phyloP scores from a whole-genome alignment of 2,329 filamentous ascomycete genomes.

The Cryphonectria carpinicola region DNA sequence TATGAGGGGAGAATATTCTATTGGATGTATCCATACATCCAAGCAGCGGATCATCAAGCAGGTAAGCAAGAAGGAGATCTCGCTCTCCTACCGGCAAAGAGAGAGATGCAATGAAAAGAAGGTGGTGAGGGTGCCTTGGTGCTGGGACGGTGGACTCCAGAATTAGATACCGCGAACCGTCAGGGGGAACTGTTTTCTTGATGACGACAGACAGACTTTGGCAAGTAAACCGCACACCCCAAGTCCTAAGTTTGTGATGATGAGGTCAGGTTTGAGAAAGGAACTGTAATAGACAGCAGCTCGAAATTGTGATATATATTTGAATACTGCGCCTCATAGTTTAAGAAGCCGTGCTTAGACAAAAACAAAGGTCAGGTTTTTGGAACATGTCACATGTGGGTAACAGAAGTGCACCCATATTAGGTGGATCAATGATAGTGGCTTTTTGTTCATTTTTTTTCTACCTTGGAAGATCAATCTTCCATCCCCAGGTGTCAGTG shows the following conservation, averaged over 20 bases:
- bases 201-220: background rate
- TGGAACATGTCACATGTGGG: slow-evolving; percentile 13
- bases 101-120: background rate
- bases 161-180: background rate
- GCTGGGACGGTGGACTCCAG: background rate
- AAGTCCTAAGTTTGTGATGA: background rate
- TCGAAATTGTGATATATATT: background rate
- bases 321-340: background rate
- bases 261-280: background rate
- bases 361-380: background rate
- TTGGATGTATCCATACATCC: no score
- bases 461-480: slow-evolving; percentile 4
- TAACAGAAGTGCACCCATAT: slow-evolving; percentile 1
- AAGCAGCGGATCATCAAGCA: background rate
- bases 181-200: background rate
- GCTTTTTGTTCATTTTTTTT: background rate
- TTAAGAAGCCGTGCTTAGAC: background rate
- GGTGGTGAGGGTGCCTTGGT: background rate
- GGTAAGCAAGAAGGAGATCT: background rate
- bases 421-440: background rate
- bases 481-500: background rate
- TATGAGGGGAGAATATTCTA: background rate
- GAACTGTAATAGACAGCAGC: background rate
- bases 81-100: background rate
- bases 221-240: no score